Base-by-base conservation (phyloP, 495 filamentous ascomycete genomes). In the Tetracladium marchalianum region DNA sequence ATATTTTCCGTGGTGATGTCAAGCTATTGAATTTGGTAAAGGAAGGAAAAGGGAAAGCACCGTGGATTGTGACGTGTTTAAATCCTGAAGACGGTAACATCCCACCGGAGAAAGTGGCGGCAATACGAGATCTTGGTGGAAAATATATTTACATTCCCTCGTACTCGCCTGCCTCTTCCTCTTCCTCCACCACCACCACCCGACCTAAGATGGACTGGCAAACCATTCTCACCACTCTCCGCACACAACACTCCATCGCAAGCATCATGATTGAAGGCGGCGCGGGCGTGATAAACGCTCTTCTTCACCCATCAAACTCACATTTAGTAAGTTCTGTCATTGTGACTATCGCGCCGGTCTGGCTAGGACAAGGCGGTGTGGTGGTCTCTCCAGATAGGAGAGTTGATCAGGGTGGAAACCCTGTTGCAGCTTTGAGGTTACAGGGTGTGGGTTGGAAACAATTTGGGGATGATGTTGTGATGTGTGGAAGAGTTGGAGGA, bases 221-320 rank as follows among this genome's bases (percentile, higher is more conserved):
- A 36, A 66, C 66, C 34, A 69, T 94, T 17, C 62, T 92, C 10
- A 60, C 62, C 32, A 68, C 66, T 16, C 57, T 90, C 11, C 63
- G 62, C 39, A 63, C 63, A 7, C 69, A 84, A 7, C 69, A 84
- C 47, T 81, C 82, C 0, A 65, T 93, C 46, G 67, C 72, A 18
- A 90, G 85, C 53, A 72, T 95, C 22, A 95, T 94, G 89, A 71
- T 95, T 34, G 89, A 95, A 62, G 88, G 88, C 0, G 88, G 88
- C 12, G 87, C 77, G 3, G 72, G 72, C 15, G 76, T 95, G 39
- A 81, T 94, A 53, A 85, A 85, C 55, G 76, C 82, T 42, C 67
- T 95, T 11, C 66, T 95, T 13, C 66, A 69, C 32, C 62, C 68
- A 12, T 70, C 75, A 43, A 78, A 84, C 49, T 64, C 73, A n/a